Conservation (phyloP, 2,329 filamentous ascomycete genomes). For the Penicillium paneum region DNA sequence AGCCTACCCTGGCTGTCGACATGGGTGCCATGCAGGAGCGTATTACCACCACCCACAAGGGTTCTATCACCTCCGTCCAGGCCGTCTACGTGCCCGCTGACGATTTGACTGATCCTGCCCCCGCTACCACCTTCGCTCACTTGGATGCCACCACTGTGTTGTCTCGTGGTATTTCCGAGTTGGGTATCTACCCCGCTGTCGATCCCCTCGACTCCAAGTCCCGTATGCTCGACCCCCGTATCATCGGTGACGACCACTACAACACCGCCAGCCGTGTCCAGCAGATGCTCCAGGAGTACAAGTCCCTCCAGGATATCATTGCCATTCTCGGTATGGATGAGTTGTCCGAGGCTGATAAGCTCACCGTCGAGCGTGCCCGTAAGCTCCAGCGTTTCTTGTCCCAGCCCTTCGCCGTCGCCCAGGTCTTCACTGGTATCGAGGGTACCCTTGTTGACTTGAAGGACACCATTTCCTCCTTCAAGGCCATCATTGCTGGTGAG, state of each 20-base stretch:
- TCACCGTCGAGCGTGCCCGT: slow-evolving; percentile 99
- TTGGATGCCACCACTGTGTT: slow-evolving; percentile 99
- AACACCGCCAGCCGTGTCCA: slow-evolving; percentile 89
- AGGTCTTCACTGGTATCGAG: slow-evolving; percentile 76
- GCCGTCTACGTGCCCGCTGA: slow-evolving; percentile 99
- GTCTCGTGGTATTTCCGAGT: slow-evolving; percentile 99
- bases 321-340: slow-evolving; percentile 99
- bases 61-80: slow-evolving; percentile 99
- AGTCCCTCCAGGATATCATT: slow-evolving; percentile 99
- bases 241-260: slow-evolving; percentile 98
- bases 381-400: slow-evolving; percentile 99
- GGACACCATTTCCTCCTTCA: slow-evolving; percentile 97
- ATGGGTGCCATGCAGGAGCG: slow-evolving; percentile 99
- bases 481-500: slow-evolving; percentile 92
- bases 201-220: slow-evolving; percentile 99
- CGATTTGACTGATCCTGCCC: slow-evolving; percentile 99
- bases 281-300: slow-evolving; percentile 99
- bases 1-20: slow-evolving; percentile 95
- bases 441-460: slow-evolving; percentile 96
- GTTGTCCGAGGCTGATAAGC: slow-evolving; percentile 97
- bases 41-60: slow-evolving; percentile 99
- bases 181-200: slow-evolving; percentile 99
- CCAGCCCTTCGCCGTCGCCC: slow-evolving; percentile 92
- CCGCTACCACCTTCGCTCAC: slow-evolving; percentile 98
- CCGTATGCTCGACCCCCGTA: slow-evolving; percentile 98